phyloP scores from a whole-genome alignment of 2,329 filamentous ascomycete genomes.

The Fusarium clavum region DNA sequence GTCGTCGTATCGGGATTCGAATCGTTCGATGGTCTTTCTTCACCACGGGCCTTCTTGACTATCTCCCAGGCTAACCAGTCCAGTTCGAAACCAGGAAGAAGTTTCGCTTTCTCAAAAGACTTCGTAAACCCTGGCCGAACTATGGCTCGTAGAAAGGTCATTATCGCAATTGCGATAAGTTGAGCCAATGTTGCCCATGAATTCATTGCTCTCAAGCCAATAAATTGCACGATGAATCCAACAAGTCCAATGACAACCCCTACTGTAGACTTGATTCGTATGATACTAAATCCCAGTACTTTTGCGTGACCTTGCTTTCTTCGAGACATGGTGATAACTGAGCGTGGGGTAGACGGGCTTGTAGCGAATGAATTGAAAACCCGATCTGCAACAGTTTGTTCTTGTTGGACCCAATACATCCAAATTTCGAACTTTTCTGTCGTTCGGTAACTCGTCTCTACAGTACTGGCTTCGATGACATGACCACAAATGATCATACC shows the following conservation, averaged over 20 bases:
- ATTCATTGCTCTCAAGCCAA: slow-evolving; percentile 15
- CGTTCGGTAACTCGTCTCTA: slow-evolving; percentile 35
- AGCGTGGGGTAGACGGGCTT: neutral
- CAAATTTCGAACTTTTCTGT: slow-evolving; percentile 19
- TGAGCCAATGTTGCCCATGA: slow-evolving; percentile 5
- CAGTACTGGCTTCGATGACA: slow-evolving; percentile 49
- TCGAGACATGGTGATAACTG: neutral
- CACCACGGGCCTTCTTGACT: too few relatives aligned
- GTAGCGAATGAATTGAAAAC: slow-evolving; percentile 43
- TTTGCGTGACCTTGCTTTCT: neutral
- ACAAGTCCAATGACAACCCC: neutral
- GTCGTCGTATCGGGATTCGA: too few relatives aligned
- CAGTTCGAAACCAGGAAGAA: neutral
- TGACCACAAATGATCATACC: slow-evolving; percentile 49
- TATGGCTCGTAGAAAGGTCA: neutral
- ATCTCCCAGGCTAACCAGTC: neutral
- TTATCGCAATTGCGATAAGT: neutral
- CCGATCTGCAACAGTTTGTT: slow-evolving; percentile 45
- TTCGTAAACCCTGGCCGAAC: neutral
- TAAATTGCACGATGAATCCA: slow-evolving; percentile 11
- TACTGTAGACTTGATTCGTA: too few relatives aligned
- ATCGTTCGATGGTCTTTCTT: too few relatives aligned
- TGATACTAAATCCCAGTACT: too few relatives aligned
- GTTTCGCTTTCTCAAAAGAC: accelerated
- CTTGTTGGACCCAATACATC: slow-evolving; percentile 49